Conservation (phyloP, 352 stramenopile genomes). For the Phytophthora europaea region DNA sequence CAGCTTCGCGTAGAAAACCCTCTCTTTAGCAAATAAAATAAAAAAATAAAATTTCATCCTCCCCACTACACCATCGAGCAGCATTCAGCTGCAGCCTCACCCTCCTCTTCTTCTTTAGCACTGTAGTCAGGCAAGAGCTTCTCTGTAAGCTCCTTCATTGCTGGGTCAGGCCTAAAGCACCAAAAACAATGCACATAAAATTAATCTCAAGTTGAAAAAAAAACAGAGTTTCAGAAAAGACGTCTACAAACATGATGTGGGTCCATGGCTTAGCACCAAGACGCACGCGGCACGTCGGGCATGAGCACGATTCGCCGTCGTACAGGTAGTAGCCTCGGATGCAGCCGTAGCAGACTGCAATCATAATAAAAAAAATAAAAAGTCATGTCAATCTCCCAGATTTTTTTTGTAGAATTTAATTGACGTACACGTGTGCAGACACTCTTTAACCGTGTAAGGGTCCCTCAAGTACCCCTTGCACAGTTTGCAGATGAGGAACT, state of each 20-base stretch:
- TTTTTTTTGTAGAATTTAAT: neutral
- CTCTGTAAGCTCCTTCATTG: slow-evolving; percentile 61
- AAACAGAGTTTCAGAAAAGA: neutral
- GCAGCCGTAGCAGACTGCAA: slow-evolving; percentile 72
- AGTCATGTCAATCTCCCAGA: neutral
- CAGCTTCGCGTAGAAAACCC: slow-evolving; percentile 54
- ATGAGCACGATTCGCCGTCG: slow-evolving; percentile 38
- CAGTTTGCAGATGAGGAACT: slow-evolving; percentile 71
- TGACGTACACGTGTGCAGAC: slow-evolving; percentile 78
- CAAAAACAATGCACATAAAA: slow-evolving; percentile 2
- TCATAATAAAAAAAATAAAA: neutral
- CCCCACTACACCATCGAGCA: neutral
- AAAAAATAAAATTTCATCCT: neutral
- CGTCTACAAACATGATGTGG: slow-evolving; percentile 55
- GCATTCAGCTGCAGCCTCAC: slow-evolving; percentile 22
- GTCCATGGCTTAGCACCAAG: slow-evolving; percentile 65
- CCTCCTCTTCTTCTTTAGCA: slow-evolving; percentile 52
- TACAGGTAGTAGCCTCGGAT: slow-evolving; percentile 61
- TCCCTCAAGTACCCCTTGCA: slow-evolving; percentile 79
- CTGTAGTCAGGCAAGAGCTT: slow-evolving; percentile 62
- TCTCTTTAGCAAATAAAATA: slow-evolving; percentile 28
- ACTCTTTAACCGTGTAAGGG: slow-evolving; percentile 82
- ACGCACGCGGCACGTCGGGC: slow-evolving; percentile 55
- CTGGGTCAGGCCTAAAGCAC: slow-evolving; percentile 54
- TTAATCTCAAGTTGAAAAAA: neutral